Conservation (phyloP, 768 basidiomycete species). For the Coprinopsis cinerea region DNA sequence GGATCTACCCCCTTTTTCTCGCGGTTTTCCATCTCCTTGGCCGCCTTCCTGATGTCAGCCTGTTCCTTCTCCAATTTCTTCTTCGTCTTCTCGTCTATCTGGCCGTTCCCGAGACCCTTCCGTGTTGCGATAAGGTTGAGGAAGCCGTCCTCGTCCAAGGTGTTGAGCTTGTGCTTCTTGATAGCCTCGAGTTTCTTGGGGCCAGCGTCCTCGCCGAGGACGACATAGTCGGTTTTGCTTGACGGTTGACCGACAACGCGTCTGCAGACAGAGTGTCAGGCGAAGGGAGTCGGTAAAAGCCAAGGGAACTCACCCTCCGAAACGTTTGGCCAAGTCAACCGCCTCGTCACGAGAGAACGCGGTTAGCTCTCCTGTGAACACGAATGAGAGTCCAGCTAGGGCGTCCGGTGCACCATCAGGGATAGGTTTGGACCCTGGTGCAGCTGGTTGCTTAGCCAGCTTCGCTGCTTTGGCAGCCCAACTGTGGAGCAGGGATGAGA, state of each 20-base stretch:
- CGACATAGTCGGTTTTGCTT: constrained; percentile 82
- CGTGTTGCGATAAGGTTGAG: constrained; percentile 75
- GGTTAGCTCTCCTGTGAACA: constrained; percentile 91
- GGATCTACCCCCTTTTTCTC: constrained; percentile 50
- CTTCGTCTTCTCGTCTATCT: constrained; percentile 71
- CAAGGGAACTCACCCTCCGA: constrained; percentile 65
- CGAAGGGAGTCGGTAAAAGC: neutral
- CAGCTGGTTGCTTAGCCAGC: constrained; percentile 27
- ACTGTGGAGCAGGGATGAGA: constrained; percentile 15
- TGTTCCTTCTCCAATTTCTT: constrained; percentile 81
- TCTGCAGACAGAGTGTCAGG: constrained; percentile 33
- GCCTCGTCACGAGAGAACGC: constrained; percentile 88
- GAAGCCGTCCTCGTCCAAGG: constrained; percentile 84
- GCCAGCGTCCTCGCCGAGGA: constrained; percentile 85
- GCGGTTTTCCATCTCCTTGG: constrained; percentile 71
- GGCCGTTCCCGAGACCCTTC: constrained; percentile 41
- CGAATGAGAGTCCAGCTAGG: constrained; percentile 81
- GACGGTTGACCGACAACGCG: constrained; percentile 87
- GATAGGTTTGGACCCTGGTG: constrained; percentile 63
- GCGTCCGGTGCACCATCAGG: constrained; percentile 71
- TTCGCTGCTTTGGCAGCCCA: constrained; percentile 56
- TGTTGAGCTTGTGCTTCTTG: constrained; percentile 69
- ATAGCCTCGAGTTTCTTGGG: constrained; percentile 84
- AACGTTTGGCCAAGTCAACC: constrained; percentile 83
- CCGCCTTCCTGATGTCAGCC: constrained; percentile 64